phyloP scores from a whole-genome alignment of 1,284 basidiomycete genomes.

The Cutaneotrichosporon mucoides region DNA sequence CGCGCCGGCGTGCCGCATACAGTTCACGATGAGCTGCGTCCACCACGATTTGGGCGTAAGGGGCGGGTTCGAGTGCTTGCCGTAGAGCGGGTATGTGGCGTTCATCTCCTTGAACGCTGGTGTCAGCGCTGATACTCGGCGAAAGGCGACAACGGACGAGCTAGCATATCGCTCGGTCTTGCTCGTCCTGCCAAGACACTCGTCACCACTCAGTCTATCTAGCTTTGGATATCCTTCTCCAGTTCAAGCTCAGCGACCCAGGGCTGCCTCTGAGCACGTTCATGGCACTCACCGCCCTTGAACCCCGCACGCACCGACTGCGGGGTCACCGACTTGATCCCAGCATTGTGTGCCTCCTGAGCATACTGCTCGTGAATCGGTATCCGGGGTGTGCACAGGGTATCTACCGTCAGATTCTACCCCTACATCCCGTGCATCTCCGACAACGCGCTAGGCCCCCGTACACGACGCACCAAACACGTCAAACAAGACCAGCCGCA shows the following conservation, averaged over 20 bases:
- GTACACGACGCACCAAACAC: slow-evolving; percentile 36
- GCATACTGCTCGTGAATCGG: slow-evolving; percentile 49
- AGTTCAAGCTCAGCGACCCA: no score
- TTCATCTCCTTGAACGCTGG: slow-evolving; percentile 43
- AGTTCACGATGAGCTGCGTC: slow-evolving; percentile 40
- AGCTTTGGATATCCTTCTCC: no score
- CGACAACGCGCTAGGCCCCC: neutral
- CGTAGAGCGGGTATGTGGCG: slow-evolving; percentile 37
- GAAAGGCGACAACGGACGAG: neutral
- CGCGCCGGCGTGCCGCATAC: slow-evolving; percentile 41
- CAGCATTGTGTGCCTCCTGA: slow-evolving; percentile 41
- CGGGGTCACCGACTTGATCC: slow-evolving; percentile 32
- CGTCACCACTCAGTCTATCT: no score
- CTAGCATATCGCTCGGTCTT: neutral
- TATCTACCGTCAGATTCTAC: slow-evolving; percentile 38
- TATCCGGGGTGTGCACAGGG: slow-evolving; percentile 45
- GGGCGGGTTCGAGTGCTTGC: slow-evolving; percentile 35
- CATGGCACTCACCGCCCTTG: slow-evolving; percentile 38
- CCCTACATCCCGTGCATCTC: neutral
- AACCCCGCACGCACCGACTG: slow-evolving; percentile 38
- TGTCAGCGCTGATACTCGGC: no score
- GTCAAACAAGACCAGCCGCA: slow-evolving; percentile 48
- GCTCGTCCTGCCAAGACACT: no score
- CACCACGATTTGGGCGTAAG: slow-evolving; percentile 46
- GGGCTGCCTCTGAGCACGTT: no score